Percentiles rank a stretch among this genome's conserved stretches.
Conservation (phyloP, 805 yeast genomes). For the Kodamaea nitidulidarum region DNA sequence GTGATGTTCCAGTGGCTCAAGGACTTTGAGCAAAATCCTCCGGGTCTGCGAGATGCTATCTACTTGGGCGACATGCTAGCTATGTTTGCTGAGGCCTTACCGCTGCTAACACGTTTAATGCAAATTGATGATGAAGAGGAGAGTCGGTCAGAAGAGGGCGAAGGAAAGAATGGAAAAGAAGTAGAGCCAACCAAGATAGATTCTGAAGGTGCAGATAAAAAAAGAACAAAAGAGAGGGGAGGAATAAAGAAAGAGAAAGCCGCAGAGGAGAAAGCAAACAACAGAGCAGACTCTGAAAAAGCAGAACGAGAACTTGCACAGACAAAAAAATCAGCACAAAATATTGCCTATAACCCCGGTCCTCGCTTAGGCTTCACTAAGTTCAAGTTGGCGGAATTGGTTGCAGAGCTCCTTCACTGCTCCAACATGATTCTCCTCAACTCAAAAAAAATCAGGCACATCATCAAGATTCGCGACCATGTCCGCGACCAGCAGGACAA, state of each 20-base stretch:
- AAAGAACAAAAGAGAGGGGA: conserved; percentile 5
- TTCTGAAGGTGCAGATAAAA: background rate
- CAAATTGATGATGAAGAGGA: conserved; percentile 21
- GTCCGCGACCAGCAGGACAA: conserved; percentile 45
- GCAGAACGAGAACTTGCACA: no score
- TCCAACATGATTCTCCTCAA: conserved; percentile 94
- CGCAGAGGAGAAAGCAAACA: no score
- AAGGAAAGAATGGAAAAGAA: background rate
- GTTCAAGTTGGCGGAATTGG: conserved; percentile 83
- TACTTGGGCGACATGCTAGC: conserved; percentile 82
- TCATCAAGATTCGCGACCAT: conserved; percentile 64
- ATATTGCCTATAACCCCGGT: no score
- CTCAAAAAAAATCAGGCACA: conserved; percentile 64
- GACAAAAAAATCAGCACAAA: no score
- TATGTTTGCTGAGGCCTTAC: conserved; percentile 71
- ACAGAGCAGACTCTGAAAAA: no score
- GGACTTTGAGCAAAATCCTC: conserved; percentile 79
- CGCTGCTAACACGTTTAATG: conserved; percentile 63
- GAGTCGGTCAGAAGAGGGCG: no score
- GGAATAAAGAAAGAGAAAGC: conserved; percentile 10
- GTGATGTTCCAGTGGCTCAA: conserved; percentile 43
- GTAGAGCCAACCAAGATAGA: no score
- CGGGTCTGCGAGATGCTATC: conserved; percentile 87
- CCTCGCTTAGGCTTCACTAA: conserved; percentile 77
- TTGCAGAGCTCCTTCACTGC: conserved; percentile 93